Evolutionary conservation across 2,329 filamentous ascomycete genomes (phyloP), one percentile per base, ranked within the genome.

Genomic region (Sarocladium kiliense): DNA sequence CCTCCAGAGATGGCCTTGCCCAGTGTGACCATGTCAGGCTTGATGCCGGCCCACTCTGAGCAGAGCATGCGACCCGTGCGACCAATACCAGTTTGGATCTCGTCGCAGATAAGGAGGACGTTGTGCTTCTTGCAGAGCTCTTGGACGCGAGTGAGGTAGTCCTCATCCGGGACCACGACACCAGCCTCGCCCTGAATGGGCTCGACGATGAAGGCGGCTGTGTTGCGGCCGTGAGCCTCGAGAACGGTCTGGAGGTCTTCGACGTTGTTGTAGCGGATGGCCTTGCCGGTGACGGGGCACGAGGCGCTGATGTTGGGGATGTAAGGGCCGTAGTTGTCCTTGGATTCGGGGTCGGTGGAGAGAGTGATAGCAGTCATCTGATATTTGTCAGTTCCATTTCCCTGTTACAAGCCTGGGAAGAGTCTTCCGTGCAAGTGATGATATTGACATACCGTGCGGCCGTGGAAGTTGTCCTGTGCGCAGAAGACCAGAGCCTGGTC

Each of bases 1-100:
- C 94, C 94, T 60, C 94, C 94, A 32, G 91, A 96, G 69, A 99
- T 96, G 63, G 94, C 94, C 78, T 99, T 99, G 67, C 94, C 94
- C 32, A 99, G 85, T 49, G 96, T 87, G 23, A 99, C 88, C 66
- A 99, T 81, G 69, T 99, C 94, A 37, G 93, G 94, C 78, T 93
- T 95, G 78, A 99, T 91, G 63, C 87, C 89, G 56, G 89, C 87
- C 92, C 94, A 97, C 74, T 99, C 85, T 66, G 89, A 88, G 79
- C 91, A 96, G 55, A 99, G 85, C 77, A 99, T 88, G 67, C 88
- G 89, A 54, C 94, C 94, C 18, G 94, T 99, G 60, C 94, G 87
- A 55, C 91, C 94, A 68, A 99, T 96, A 62, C 93, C 93, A 4
- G 94, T 99, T 75, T 99, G 94, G 65, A 99, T 97, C 80, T 99